phyloP scores from a whole-genome alignment of 176 grass and related monocot species.

The Carex myosuroides region DNA sequence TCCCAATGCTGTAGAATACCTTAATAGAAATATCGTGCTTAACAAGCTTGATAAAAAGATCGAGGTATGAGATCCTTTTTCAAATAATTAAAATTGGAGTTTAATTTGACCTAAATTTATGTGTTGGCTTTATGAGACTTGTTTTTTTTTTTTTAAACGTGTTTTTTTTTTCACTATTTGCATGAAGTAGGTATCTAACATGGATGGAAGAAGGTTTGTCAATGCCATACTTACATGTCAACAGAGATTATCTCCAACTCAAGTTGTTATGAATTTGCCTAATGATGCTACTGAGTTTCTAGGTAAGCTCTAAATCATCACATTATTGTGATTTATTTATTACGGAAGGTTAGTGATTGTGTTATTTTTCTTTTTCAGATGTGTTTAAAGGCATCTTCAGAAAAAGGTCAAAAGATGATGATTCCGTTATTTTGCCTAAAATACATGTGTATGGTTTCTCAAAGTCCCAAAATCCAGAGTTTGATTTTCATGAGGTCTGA shows the following conservation, averaged over 20 bases:
- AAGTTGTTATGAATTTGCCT: slow-evolving; percentile 97
- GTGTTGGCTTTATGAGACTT: neutral
- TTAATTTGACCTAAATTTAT: neutral
- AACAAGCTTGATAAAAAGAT: slow-evolving; percentile 93
- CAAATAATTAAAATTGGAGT: neutral
- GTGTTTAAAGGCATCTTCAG: slow-evolving; percentile 60
- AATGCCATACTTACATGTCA: slow-evolving; percentile 52
- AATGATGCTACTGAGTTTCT: slow-evolving; percentile 77
- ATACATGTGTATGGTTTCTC: slow-evolving; percentile 96
- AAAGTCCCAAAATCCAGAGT: slow-evolving; percentile 66
- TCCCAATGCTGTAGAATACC: slow-evolving; percentile 71
- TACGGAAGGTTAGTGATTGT: neutral
- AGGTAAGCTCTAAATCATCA: slow-evolving; percentile 37
- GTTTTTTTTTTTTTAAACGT: neutral
- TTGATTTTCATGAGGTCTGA: slow-evolving; percentile 71
- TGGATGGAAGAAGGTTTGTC: slow-evolving; percentile 94
- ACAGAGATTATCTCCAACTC: slow-evolving; percentile 49
- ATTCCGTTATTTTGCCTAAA: slow-evolving; percentile 41
- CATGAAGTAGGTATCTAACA: slow-evolving; percentile 61
- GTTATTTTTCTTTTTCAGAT: slow-evolving; percentile 38
- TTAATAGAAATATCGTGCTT: slow-evolving; percentile 77
- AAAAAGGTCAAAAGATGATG: slow-evolving; percentile 17
- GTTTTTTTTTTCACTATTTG: slow-evolving; percentile 1
- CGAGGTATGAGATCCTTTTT: slow-evolving; percentile 32
- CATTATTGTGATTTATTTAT: neutral